A percentile compares a stretch with the other conserved stretches of the same genome.
phyloP scores from a whole-genome alignment of 2,329 filamentous ascomycete genomes.

The Stagonosporopsis cucurbitacearum region DNA sequence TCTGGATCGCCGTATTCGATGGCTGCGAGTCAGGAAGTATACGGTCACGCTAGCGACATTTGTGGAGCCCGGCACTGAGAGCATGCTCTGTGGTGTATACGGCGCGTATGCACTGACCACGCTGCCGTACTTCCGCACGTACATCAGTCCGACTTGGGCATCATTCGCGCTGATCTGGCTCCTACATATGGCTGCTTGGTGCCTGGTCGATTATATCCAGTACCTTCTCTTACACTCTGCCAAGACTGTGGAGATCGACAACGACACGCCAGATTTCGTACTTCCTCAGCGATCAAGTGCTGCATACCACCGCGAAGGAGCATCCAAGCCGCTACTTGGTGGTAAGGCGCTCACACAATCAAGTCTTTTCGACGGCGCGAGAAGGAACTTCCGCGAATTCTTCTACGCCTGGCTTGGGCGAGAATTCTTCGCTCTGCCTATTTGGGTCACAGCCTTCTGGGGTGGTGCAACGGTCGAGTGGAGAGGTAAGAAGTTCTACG shows the following conservation, averaged over 20 bases:
- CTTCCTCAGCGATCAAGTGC: slow-evolving; percentile 48
- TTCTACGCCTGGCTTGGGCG: slow-evolving; percentile 82
- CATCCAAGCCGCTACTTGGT: slow-evolving; percentile 32
- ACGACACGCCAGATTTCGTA: slow-evolving; percentile 77
- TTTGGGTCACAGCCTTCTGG: slow-evolving; percentile 89
- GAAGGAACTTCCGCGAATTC: slow-evolving; percentile 72
- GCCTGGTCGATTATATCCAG: slow-evolving; percentile 73
- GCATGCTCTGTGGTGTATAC: slow-evolving; percentile 81
- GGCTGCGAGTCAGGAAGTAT: slow-evolving; percentile 93
- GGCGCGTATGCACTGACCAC: slow-evolving; percentile 80
- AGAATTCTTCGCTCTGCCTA: slow-evolving; percentile 81
- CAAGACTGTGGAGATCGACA: slow-evolving; percentile 72
- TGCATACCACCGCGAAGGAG: slow-evolving; percentile 41
- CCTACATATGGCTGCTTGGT: slow-evolving; percentile 72
- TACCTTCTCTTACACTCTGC: slow-evolving; percentile 78
- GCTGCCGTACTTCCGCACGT: slow-evolving; percentile 67
- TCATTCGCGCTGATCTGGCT: slow-evolving; percentile 72
- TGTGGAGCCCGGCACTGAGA: slow-evolving; percentile 91
- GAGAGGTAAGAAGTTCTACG: slow-evolving; percentile 82
- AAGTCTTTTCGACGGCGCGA: slow-evolving; percentile 45
- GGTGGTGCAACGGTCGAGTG: slow-evolving; percentile 88
- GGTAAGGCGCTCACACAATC: slow-evolving; percentile 19
- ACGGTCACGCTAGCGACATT: slow-evolving; percentile 88
- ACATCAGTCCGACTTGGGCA: slow-evolving; percentile 70
- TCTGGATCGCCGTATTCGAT: slow-evolving; percentile 80